Base-by-base conservation (phyloP, 257 asterid species). In the Perilla frutescens region DNA sequence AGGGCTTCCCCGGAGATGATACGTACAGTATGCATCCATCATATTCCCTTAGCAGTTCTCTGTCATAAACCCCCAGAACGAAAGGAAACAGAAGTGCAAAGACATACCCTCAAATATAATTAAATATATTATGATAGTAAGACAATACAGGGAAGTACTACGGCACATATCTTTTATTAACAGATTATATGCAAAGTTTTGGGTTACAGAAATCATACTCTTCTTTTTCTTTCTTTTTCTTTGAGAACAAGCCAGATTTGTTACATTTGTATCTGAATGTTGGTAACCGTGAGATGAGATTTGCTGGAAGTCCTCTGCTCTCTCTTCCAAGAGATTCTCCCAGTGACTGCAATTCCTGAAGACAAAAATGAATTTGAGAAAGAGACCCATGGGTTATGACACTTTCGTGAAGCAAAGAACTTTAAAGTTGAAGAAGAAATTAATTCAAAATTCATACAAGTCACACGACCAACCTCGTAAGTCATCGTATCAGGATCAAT, bases 401-500 rank as follows among this genome's bases (percentile, higher is more conserved):
- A 66, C 60, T 14, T 32, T 10, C 12, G 34, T 54, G 51, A 57
- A 74, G 74, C 34, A 53, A 62, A 36, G n/a, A 68, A 10, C 47
- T 78, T 48, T 47, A 26, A 29, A 44, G 62, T 20, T 20, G 34
- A 34, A 11, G 34, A 45, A 39, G 36, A 32, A 66, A 56, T 9
- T 4, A 31, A 48, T 26, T 58, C 10, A 41, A 37, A 51, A 61
- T 70, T 41, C 44, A 57, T 9, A 71, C 59, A 51, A 64, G 62
- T 69, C 8, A 11, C 14, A 64, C 3, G 62, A 77, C 85, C 69
- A 80, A 93, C 98, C 97, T 93, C 98, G 44, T 89, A 91, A 67
- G 89, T 88, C 98, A 93, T 91, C 26, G 62, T 68, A 70, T 93
- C 97, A 31, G 87, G 95, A 88, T 89, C 91, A 64, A 93, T 66